phyloP scores from a whole-genome alignment of 208 protist genomes.

The Entamoeba moshkovskii region DNA sequence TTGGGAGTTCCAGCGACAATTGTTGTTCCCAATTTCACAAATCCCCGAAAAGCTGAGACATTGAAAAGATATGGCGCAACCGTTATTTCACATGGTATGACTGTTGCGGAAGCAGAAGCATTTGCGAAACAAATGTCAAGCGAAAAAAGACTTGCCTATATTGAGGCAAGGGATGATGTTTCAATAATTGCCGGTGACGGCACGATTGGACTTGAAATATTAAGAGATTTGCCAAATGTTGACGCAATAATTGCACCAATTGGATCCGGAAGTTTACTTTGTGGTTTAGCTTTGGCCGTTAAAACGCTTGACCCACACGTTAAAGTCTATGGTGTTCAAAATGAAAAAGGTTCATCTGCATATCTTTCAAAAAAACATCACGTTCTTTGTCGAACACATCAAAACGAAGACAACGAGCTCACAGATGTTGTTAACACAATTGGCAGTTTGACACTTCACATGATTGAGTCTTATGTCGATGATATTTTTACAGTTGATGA shows the following conservation, averaged over 20 bases:
- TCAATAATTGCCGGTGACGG: constrained; percentile 20
- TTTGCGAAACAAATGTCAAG: background rate
- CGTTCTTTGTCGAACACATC: background rate
- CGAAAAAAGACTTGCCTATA: background rate
- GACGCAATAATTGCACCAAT: constrained; percentile 10
- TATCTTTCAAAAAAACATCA: background rate
- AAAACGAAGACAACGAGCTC: background rate
- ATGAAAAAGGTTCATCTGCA: background rate
- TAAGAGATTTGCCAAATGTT: background rate
- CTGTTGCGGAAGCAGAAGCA: background rate
- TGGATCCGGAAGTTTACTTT: constrained; percentile 12
- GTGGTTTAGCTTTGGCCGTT: background rate
- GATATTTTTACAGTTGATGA: constrained; percentile 11
- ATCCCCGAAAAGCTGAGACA: background rate
- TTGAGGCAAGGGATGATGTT: constrained; percentile 1
- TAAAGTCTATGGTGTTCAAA: constrained; percentile 12
- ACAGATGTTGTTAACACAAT: constrained; percentile 1
- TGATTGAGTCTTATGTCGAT: background rate
- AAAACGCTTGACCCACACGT: background rate
- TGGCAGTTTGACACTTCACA: background rate
- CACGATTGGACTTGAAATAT: constrained; percentile 2
- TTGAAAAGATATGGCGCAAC: background rate
- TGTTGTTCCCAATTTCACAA: background rate
- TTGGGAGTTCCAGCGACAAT: constrained; percentile 13
- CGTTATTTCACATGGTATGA: background rate